phyloP scores from a whole-genome alignment of 352 stramenopile genomes.

The Phytophthora lateralis region DNA sequence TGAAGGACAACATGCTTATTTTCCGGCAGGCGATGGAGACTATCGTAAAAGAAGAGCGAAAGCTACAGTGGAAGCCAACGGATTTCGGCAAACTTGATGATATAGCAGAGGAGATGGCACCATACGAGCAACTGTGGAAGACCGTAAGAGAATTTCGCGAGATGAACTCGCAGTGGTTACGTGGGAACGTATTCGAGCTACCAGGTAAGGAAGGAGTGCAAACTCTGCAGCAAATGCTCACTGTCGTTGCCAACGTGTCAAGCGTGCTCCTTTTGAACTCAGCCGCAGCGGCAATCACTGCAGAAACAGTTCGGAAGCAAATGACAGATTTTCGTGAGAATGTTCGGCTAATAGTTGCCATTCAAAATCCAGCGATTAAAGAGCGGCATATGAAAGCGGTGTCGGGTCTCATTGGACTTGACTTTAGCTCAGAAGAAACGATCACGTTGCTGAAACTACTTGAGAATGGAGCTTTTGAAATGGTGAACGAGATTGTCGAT shows the following conservation, averaged over 20 bases:
- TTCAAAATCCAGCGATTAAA: constrained; percentile 72
- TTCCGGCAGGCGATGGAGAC: constrained; percentile 65
- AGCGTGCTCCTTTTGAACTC: constrained; percentile 65
- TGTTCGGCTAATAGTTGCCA: constrained; percentile 61
- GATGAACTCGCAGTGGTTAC: constrained; percentile 66
- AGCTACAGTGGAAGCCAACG: constrained; percentile 69
- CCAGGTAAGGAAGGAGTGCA: constrained; percentile 54
- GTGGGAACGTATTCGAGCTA: constrained; percentile 71
- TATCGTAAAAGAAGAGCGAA: constrained; percentile 64
- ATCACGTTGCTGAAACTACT: constrained; percentile 77
- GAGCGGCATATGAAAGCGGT: constrained; percentile 69
- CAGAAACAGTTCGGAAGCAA: constrained; percentile 80
- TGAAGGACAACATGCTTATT: constrained; percentile 65
- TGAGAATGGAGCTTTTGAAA: constrained; percentile 68
- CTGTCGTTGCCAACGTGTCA: constrained; percentile 50
- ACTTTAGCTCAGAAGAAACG: constrained; percentile 55
- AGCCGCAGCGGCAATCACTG: constrained; percentile 61
- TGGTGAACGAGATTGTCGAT: constrained; percentile 50
- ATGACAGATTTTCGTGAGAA: constrained; percentile 80
- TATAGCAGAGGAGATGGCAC: constrained; percentile 73
- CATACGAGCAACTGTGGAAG: constrained; percentile 80
- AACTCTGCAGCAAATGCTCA: constrained; percentile 62
- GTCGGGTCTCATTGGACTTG: constrained; percentile 48
- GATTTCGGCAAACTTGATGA: constrained; percentile 80
- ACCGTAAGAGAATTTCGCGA: constrained; percentile 77